Conservation (phyloP, 768 basidiomycete species). For the Basidioascus undulatus region DNA sequence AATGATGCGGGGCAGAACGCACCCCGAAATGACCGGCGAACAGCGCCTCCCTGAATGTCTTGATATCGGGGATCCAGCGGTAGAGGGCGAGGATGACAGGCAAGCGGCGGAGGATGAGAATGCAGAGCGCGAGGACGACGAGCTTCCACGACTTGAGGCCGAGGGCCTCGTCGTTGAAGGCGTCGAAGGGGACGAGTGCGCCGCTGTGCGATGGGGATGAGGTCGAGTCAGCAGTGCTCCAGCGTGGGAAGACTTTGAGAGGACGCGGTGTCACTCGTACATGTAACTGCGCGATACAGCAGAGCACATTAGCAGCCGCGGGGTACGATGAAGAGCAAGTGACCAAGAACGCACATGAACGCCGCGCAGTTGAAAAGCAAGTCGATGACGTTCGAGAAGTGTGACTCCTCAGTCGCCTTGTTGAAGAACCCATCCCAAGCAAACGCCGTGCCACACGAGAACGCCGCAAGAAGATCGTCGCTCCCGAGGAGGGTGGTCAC, state of each 20-base stretch:
- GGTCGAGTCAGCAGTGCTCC: no score
- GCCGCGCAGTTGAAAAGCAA: constrained; percentile 84
- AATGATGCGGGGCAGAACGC: constrained; percentile 28
- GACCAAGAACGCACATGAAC: no score
- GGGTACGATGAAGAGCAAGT: no score
- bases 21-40: constrained; percentile 92
- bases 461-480: constrained; percentile 83
- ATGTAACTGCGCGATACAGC: no score
- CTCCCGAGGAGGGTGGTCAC: constrained; percentile 62
- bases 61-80: constrained; percentile 85
- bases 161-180: constrained; percentile 39
- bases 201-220: constrained; percentile 63
- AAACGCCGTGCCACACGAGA: constrained; percentile 83
- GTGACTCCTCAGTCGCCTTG: constrained; percentile 74
- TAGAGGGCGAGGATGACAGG: constrained; percentile 66
- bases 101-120: constrained; percentile 60
- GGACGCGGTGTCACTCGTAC: no score
- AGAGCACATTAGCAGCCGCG: no score
- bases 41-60: constrained; percentile 74
- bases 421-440: constrained; percentile 94
- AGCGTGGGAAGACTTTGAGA: no score
- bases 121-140: constrained; percentile 51
- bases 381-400: constrained; percentile 90
- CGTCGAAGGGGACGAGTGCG: constrained; percentile 84
- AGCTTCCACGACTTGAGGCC: constrained; percentile 65